Conservation (phyloP, 257 asterid genomes). For the Leonotis leonurus region DNA sequence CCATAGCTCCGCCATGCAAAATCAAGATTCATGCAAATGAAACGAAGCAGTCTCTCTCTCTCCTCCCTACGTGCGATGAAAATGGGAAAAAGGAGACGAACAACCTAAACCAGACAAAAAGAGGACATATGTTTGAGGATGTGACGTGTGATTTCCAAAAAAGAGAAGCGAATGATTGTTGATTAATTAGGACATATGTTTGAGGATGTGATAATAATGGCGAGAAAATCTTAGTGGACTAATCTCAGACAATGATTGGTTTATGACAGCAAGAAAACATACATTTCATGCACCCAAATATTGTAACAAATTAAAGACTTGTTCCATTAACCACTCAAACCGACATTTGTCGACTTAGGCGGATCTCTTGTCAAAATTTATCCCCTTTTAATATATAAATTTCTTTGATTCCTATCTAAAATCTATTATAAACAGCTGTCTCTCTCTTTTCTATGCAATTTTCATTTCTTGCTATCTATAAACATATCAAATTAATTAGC, state of each 20-base stretch:
- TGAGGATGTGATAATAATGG: constrained; percentile 10
- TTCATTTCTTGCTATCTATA: too few species aligned
- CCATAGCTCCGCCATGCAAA: constrained; percentile 24
- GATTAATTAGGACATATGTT: constrained; percentile 12
- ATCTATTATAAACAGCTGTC: too few species aligned
- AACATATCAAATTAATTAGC: too few species aligned
- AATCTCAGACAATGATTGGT: constrained; percentile 18
- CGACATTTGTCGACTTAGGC: constrained; percentile 30
- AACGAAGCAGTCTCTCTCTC: constrained; percentile 22
- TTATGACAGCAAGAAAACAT: constrained; percentile 19
- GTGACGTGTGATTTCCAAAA: neutral
- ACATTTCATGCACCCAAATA: too few species aligned
- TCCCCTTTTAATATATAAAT: too few species aligned
- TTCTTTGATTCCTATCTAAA: too few species aligned
- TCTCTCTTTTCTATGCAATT: too few species aligned
- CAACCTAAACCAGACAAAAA: constrained; percentile 34
- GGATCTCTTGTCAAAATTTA: constrained; percentile 25
- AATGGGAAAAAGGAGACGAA: constrained; percentile 27
- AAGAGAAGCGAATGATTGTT: constrained; percentile 17
- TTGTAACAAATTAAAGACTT: too few species aligned
- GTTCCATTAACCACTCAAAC: too few species aligned
- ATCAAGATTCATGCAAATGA: constrained; percentile 13
- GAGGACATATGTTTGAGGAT: neutral
- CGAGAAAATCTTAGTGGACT: constrained; percentile 23
- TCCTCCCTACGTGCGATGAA: constrained; percentile 32